These are phyloP conservation scores for Sporothrix sp. DNA, from an alignment of 2,329 filamentous ascomycete genomes.

Conservation along the genomic window DNA sequence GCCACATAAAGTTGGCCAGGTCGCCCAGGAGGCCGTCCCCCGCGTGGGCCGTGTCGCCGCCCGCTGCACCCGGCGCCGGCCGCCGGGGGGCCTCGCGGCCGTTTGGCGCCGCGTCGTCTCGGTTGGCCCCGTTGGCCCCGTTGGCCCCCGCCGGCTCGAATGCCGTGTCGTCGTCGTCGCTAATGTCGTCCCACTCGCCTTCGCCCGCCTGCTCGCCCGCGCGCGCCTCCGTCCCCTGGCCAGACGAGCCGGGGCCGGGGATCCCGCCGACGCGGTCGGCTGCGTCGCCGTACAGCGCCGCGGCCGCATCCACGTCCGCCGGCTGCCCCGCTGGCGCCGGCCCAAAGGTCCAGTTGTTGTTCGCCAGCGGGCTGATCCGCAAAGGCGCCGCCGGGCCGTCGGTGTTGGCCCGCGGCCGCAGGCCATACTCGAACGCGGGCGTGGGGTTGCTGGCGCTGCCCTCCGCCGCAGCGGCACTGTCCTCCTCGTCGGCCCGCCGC, in stretches of 20 bases:
- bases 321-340: background rate
- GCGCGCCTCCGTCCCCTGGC: too few species aligned
- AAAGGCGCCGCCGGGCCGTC: conserved; percentile 42
- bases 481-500: background rate
- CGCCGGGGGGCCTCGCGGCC: too few species aligned
- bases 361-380: conserved; percentile 42
- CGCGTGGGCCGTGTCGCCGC: background rate
- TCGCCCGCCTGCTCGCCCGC: background rate
- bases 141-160: background rate
- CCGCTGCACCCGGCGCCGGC: too few species aligned
- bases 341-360: conserved; percentile 53
- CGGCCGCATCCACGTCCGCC: too few species aligned
- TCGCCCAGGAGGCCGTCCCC: conserved; percentile 32
- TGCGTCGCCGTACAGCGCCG: background rate
- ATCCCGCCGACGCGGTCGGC: background rate
- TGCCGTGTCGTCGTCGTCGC: too few species aligned
- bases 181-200: background rate
- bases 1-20: conserved; percentile 54
- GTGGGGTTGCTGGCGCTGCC: background rate
- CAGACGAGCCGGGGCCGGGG: background rate
- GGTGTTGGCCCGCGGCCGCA: conserved; percentile 44
- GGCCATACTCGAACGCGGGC: conserved; percentile 12
- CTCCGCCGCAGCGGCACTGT: background rate
- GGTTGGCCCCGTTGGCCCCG: background rate
- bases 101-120: too few species aligned